Conservation (phyloP, 2,329 filamentous ascomycete species). For the Cercospora berteroae region DNA sequence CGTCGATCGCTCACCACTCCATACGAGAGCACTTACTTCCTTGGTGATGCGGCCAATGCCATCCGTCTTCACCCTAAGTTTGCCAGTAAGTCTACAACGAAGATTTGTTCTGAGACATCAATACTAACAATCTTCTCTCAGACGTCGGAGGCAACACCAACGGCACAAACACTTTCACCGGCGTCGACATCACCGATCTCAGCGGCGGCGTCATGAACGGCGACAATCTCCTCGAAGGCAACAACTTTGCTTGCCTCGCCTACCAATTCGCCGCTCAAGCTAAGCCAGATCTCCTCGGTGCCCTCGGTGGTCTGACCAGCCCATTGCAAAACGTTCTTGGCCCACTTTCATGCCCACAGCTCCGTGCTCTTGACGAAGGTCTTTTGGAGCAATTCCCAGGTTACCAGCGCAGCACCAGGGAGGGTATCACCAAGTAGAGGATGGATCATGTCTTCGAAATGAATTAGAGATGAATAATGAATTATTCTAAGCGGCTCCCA, state of each 20-base stretch:
- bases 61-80: conserved; percentile 36
- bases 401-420: conserved; percentile 17
- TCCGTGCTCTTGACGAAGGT: conserved; percentile 29
- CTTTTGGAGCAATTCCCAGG: conserved; percentile 34
- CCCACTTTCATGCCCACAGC: conserved; percentile 31
- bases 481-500: neutral
- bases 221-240: conserved; percentile 30
- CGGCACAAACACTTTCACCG: conserved; percentile 38
- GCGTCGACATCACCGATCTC: conserved; percentile 38
- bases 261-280: conserved; percentile 39
- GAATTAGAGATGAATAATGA: neutral
- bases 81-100: conserved; percentile 8
- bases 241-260: conserved; percentile 41
- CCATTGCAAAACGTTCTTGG: conserved; percentile 15
- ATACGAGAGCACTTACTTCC: conserved; percentile 37
- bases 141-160: conserved; percentile 40
- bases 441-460: no score
- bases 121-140: neutral
- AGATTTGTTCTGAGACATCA: no score
- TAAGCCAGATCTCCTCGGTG: conserved; percentile 25
- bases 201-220: conserved; percentile 46
- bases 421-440: conserved; percentile 4
- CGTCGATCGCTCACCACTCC: conserved; percentile 27
- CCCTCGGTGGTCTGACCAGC: conserved; percentile 13
- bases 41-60: conserved; percentile 23